A percentile compares a stretch with the other conserved stretches of the same genome.
Conservation (phyloP, 106 monocot species). For the Apostasia ramifera region DNA sequence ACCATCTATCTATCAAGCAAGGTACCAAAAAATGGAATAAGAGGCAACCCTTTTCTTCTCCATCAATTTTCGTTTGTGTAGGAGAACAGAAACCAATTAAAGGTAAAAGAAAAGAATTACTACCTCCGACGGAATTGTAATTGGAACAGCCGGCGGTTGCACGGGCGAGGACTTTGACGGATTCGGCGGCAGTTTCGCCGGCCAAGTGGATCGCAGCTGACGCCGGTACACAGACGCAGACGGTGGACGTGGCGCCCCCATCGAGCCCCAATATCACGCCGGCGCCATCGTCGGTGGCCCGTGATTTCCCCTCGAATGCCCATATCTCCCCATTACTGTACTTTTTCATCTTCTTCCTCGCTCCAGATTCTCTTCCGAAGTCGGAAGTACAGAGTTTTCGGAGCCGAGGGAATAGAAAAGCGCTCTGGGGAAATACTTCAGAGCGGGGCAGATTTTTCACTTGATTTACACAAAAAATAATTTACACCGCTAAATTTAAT, state of each 20-base stretch:
- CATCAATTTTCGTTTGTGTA: background rate
- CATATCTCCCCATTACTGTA: slow-evolving; percentile 35
- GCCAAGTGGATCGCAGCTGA: slow-evolving; percentile 22
- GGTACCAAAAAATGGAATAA: background rate
- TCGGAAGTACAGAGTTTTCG: no score
- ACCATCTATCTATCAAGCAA: background rate
- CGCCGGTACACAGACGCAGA: slow-evolving; percentile 72
- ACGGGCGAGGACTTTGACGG: slow-evolving; percentile 59
- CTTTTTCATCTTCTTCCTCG: slow-evolving; percentile 27
- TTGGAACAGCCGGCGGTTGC: slow-evolving; percentile 87
- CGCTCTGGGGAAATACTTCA: no score
- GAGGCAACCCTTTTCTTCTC: background rate
- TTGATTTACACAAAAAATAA: no score
- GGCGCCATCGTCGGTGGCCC: slow-evolving; percentile 4
- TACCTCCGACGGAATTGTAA: slow-evolving; percentile 95
- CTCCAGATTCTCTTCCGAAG: background rate
- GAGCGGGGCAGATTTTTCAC: no score
- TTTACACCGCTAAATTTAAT: no score
- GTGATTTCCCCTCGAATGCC: slow-evolving; percentile 26
- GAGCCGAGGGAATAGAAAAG: no score
- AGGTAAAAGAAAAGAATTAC: background rate
- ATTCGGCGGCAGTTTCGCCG: slow-evolving; percentile 11
- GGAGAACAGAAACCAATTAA: background rate
- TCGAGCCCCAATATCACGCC: slow-evolving; percentile 82
- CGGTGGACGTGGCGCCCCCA: slow-evolving; percentile 82